These are phyloP conservation scores for Dioscorea alata DNA, from an alignment of 106 monocot species.

Conservation along the genomic window DNA sequence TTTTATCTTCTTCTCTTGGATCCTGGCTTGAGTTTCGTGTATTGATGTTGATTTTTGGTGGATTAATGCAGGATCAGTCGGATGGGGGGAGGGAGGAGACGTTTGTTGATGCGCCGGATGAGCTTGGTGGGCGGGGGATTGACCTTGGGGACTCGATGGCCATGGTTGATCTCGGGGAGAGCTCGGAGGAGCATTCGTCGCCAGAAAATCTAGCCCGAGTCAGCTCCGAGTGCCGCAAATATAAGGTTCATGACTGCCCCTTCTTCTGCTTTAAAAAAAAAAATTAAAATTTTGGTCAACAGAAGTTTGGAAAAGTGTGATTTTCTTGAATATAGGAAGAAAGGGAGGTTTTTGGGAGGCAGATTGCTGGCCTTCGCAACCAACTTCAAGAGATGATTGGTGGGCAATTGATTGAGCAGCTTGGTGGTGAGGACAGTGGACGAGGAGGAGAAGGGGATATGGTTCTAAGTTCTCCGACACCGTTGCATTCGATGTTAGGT, in stretches of 20 bases:
- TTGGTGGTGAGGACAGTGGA: not conserved
- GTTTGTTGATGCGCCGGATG: conserved; percentile 83
- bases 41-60: conserved; percentile 78
- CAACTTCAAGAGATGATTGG: conserved; percentile 37
- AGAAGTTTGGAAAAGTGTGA: not conserved
- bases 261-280: not conserved
- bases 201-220: conserved; percentile 9
- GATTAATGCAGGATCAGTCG: conserved; percentile 58
- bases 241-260: conserved; percentile 41
- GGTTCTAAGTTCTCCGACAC: conserved; percentile 18
- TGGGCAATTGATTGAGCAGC: conserved; percentile 6
- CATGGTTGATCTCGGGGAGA: conserved; percentile 53
- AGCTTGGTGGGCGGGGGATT: conserved; percentile 21
- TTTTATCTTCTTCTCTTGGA: not conserved
- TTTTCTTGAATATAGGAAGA: conserved; percentile 58
- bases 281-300: not conserved
- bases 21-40: conserved; percentile 28
- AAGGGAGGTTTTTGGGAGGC: conserved; percentile 59
- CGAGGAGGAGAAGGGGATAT: conserved; percentile 13
- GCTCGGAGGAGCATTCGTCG: conserved; percentile 23
- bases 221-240: conserved; percentile 50
- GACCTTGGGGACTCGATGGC: conserved; percentile 64
- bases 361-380: conserved; percentile 34
- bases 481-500: conserved; percentile 52
- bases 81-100: conserved; percentile 51